These are phyloP conservation scores for Diplocarpon rosae DNA, from an alignment of 2,329 filamentous ascomycete species.

Conservation along the genomic window DNA sequence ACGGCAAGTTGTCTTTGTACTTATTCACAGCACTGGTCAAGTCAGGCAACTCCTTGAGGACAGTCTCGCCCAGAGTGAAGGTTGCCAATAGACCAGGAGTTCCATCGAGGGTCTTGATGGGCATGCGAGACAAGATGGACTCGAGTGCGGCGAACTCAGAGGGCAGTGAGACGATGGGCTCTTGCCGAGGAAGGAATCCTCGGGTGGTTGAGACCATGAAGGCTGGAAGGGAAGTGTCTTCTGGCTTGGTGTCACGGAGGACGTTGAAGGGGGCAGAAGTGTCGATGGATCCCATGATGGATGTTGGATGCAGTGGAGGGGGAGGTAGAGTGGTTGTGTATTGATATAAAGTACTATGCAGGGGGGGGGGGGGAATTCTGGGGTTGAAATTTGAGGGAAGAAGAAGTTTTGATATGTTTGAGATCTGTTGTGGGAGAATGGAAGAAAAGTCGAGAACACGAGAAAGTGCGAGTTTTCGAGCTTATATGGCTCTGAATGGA, in stretches of 20 bases:
- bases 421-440: not conserved
- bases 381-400: not conserved
- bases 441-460: constrained; percentile 11
- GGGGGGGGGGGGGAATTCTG: not conserved
- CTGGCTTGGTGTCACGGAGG: constrained; percentile 49
- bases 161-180: constrained; percentile 55
- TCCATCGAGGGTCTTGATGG: constrained; percentile 64
- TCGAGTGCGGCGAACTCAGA: constrained; percentile 62
- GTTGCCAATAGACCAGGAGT: constrained; percentile 66
- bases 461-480: constrained; percentile 10
- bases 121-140: constrained; percentile 64
- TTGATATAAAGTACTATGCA: not conserved
- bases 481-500: constrained; percentile 12
- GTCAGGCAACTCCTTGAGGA: constrained; percentile 65
- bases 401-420: constrained; percentile 1
- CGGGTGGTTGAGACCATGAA: constrained; percentile 71
- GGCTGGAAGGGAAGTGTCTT: constrained; percentile 53
- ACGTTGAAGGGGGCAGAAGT: constrained; percentile 40
- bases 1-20: constrained; percentile 60
- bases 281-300: constrained; percentile 24
- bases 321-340: not conserved
- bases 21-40: constrained; percentile 62
- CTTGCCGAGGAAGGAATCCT: constrained; percentile 61
- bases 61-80: constrained; percentile 62
- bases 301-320: not conserved